Base-by-base conservation (phyloP, 202 grass and related monocot species). In the Zoysia matrella region DNA sequence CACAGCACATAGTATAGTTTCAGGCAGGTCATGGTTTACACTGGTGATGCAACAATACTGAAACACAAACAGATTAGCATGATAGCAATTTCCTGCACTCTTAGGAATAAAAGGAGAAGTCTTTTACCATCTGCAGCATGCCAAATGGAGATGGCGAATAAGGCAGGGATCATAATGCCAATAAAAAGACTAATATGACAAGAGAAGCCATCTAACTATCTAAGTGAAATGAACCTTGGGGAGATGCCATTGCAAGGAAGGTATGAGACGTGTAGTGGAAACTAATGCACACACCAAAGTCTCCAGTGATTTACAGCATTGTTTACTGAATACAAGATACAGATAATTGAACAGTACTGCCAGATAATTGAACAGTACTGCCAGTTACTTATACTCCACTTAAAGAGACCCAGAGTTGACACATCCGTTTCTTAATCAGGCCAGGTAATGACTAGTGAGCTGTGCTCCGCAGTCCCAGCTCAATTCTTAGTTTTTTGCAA, bases 291-390 rank as follows among this genome's bases (percentile, higher is more conserved):
- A 36, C 0, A 36, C 30, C 30, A 84, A 60, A 82, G 72, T 73
- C 81, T 39, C 7, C 2, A 14, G 64, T 43, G 77, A 87, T 81
- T 91, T 52, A 78, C 75, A 2, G 1, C 47, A 76, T 96, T 91
- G 80, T 91, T 97, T 89, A 91, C 84, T 42, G 54, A 67, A 67
- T 67, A 70, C 90, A 87, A 93, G 88, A 83, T 78, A 79, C 93
- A 67, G 88, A 89, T 81, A 72, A 65, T 93, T 67, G 86, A 87
- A 74, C 40, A 86, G 50, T 47, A 45, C 68, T 60, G 50, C 68
- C 30, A 54, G 75, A 89, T 81, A 72, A 65, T 93, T 67, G 86
- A 87, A 74, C 40, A 86, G 50, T 47, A 45, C 68, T 60, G 50
- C 68, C 30, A 54, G 75, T 89, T 80, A 75, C 84, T 95, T 88